These are phyloP conservation scores for Ochetophila trinervis DNA, from an alignment of 306 rosid species.

Conservation along the genomic window DNA sequence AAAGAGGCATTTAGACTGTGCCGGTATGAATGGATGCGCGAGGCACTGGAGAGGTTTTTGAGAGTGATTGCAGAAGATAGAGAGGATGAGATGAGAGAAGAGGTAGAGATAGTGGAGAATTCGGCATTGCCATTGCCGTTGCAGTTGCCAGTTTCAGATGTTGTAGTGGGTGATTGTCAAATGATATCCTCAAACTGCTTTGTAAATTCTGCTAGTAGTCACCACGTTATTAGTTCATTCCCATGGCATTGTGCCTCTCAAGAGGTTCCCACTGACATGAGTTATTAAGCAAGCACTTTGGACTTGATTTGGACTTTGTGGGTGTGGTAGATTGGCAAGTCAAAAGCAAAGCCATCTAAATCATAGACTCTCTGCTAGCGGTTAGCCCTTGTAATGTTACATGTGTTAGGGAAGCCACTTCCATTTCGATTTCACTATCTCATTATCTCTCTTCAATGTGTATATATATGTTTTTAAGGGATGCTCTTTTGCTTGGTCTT, in stretches of 20 bases:
- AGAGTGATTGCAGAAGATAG: constrained; percentile 49
- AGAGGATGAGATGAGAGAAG: constrained; percentile 20
- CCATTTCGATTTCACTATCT: too few species aligned
- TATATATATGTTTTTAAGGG: too few species aligned
- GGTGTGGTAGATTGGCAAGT: constrained; percentile 4
- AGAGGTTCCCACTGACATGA: constrained; percentile 43
- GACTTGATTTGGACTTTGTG: background rate
- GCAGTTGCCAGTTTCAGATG: constrained; percentile 27
- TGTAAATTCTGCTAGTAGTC: constrained; percentile 41
- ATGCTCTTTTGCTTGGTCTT: too few species aligned
- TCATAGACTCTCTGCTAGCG: too few species aligned
- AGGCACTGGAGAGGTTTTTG: constrained; percentile 57
- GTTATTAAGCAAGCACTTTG: constrained; percentile 20
- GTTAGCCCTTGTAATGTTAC: too few species aligned
- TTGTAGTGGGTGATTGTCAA: constrained; percentile 36
- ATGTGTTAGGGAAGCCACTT: too few species aligned
- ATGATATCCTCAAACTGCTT: constrained; percentile 34
- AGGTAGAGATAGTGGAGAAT: constrained; percentile 1
- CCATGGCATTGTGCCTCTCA: constrained; percentile 30
- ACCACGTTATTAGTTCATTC: constrained; percentile 32
- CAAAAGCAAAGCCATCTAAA: too few species aligned
- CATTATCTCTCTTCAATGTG: too few species aligned
- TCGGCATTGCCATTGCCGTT: background rate
- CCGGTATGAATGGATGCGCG: constrained; percentile 89
- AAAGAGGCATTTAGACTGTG: constrained; percentile 61